Evolutionary conservation across 2,329 filamentous ascomycete species (phyloP).

Genomic region (Fusarium algeriense): DNA sequence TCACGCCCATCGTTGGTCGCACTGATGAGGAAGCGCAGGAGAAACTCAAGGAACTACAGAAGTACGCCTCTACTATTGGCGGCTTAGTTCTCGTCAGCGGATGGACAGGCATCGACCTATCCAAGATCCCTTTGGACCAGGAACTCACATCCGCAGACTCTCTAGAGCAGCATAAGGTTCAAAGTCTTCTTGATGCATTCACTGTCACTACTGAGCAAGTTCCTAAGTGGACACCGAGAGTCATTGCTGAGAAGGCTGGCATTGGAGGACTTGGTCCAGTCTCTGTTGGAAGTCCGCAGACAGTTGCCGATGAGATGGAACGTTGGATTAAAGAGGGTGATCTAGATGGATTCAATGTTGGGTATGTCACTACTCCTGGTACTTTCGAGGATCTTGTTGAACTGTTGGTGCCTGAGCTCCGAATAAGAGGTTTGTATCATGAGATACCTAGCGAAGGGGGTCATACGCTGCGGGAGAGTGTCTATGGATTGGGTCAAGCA

Average conservation of each 20-base stretch:
- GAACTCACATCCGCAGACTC: slow-evolving; percentile 68
- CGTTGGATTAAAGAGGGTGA: slow-evolving; percentile 58
- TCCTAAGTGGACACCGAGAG: slow-evolving; percentile 59
- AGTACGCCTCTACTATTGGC: slow-evolving; percentile 65
- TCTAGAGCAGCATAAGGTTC: slow-evolving; percentile 64
- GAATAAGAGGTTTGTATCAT: slow-evolving; percentile 48
- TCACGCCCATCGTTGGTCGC: slow-evolving; percentile 62
- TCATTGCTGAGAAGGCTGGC: slow-evolving; percentile 56
- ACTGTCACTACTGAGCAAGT: slow-evolving; percentile 60
- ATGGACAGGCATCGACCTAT: slow-evolving; percentile 72
- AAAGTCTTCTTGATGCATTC: slow-evolving; percentile 62
- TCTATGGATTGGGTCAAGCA: slow-evolving; percentile 71
- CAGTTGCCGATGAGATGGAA: slow-evolving; percentile 60
- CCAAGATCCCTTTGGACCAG: slow-evolving; percentile 67
- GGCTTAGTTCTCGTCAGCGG: slow-evolving; percentile 68
- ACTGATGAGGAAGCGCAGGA: slow-evolving; percentile 65
- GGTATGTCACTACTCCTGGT: slow-evolving; percentile 59
- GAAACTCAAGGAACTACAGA: slow-evolving; percentile 64
- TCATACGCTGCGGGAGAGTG: slow-evolving; percentile 68
- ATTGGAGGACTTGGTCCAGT: slow-evolving; percentile 57
- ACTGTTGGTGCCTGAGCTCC: slow-evolving; percentile 49
- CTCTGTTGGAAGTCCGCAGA: slow-evolving; percentile 54
- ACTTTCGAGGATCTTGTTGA: slow-evolving; percentile 52
- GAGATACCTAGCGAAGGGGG: slow-evolving; percentile 48
- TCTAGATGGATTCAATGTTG: slow-evolving; percentile 57